These are phyloP conservation scores for Aspergillus quadrilineatus DNA, from an alignment of 2,329 filamentous ascomycete species.

Conservation along the genomic window DNA sequence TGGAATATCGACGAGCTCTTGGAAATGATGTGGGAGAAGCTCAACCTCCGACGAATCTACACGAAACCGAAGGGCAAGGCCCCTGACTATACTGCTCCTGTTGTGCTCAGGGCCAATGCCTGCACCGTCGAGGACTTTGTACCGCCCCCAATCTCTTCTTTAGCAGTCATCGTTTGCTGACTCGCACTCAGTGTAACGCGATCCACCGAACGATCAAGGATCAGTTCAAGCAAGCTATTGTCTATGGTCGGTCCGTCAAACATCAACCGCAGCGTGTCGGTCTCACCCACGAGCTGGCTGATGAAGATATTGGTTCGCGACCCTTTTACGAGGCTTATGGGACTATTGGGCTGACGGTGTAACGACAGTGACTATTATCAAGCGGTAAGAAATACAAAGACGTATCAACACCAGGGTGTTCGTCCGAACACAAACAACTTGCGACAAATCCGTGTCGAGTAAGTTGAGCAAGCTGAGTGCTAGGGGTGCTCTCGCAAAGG, in stretches of 20 bases:
- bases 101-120: constrained; percentile 77
- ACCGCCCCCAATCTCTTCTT: constrained; percentile 42
- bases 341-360: constrained; percentile 25
- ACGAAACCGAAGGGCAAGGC: constrained; percentile 96
- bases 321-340: constrained; percentile 3
- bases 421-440: constrained; percentile 28
- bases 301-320: constrained; percentile 90
- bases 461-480: constrained; percentile 18
- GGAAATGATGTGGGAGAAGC: constrained; percentile 98
- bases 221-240: constrained; percentile 91
- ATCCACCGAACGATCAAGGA: constrained; percentile 97
- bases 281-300: constrained; percentile 82
- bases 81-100: constrained; percentile 88
- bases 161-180: constrained; percentile 31
- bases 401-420: constrained; percentile 20
- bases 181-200: constrained; percentile 72
- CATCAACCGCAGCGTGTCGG: constrained; percentile 97
- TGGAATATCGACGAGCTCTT: constrained; percentile 98
- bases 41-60: constrained; percentile 87
- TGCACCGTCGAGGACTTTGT: constrained; percentile 98
- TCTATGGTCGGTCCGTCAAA: constrained; percentile 97
- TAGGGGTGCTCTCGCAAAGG: constrained; percentile 22
- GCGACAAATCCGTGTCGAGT: constrained; percentile 28
- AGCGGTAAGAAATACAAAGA: constrained; percentile 54
- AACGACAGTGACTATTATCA: constrained; percentile 63